Evolutionary conservation across 306 rosid genomes (phyloP).

Genomic region (Vicia sativa): DNA sequence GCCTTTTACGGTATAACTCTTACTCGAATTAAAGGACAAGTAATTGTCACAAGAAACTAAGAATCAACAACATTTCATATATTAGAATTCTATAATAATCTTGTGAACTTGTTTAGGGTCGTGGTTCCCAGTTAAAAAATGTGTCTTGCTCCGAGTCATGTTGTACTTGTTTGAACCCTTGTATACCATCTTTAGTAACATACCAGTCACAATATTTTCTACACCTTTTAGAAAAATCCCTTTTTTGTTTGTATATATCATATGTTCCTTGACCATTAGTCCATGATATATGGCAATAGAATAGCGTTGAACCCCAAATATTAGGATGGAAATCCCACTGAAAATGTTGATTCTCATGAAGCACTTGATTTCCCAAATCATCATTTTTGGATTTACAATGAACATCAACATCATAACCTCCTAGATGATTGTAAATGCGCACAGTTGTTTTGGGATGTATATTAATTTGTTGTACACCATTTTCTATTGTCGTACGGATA

Average conservation of each 20-base stretch:
- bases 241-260: not conserved
- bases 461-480: not conserved
- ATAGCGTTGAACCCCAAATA: not conserved
- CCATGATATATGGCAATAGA: conserved; percentile 32
- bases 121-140: not conserved
- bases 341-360: not conserved
- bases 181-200: conserved; percentile 23
- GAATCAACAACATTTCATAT: too few species aligned
- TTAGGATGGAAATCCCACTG: not conserved
- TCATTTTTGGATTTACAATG: conserved; percentile 30
- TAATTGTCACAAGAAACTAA: too few species aligned
- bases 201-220: not conserved
- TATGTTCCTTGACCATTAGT: not conserved
- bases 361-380: not conserved
- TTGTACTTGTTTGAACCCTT: conserved; percentile 2
- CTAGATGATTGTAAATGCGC: conserved; percentile 3
- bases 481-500: not conserved
- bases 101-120: not conserved
- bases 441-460: not conserved
- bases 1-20: too few species aligned
- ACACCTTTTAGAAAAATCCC: not conserved
- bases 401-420: not conserved
- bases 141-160: not conserved
- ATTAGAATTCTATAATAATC: too few species aligned
- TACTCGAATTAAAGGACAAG: too few species aligned